Base-by-base conservation (phyloP, 441 rosid species). In the Gossypium gossypioides region DNA sequence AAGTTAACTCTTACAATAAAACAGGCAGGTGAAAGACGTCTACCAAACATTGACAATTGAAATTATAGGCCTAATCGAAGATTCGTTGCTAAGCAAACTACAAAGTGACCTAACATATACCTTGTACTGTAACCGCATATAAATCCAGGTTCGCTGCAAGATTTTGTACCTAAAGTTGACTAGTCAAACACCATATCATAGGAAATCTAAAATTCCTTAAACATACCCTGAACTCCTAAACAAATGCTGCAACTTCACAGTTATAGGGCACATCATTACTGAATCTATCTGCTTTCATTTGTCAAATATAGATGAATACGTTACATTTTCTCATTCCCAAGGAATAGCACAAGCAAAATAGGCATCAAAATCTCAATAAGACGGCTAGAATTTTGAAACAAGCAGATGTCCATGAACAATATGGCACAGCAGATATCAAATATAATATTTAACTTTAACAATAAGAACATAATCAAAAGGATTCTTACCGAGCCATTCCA, bases 401-500 rank as follows among this genome's bases (percentile, higher is more conserved):
- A 44, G 19, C 37, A 65, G 32, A 44, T 42, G 19, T 44, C 34
- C 9, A 22, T 65, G 37, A 65, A 62, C 44, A 72, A 55, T 10
- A 60, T 13, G 51, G 50, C 3, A 59, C 16, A 65, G 57, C 12
- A 76, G 6, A 63, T 27, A 73, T 16, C 15, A 56, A 52, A 63
- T 29, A 56, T 25, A 52, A 62, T 16, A 59, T 56, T 19, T 64
- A 42, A 46, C 58, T 67, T 10, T 19, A 19, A 34, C 22, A 22
- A 29, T 24, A 68, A 66, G 34, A 59, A 21, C 9, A 50, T 6
- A 63, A 56, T 73, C 25, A 34, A 27, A 64, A 57, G 63, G 40
- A 21, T 73, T 72, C 51, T 87, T 89, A 96, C 99, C 79, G 97
- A 90, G 82, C 97, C 98, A 88, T 93, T 90, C 98, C 96, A 93